A percentile compares a stretch with the other conserved stretches of the same genome.
phyloP scores from a whole-genome alignment of 768 basidiomycete species.

The Termitomyces sp. region DNA sequence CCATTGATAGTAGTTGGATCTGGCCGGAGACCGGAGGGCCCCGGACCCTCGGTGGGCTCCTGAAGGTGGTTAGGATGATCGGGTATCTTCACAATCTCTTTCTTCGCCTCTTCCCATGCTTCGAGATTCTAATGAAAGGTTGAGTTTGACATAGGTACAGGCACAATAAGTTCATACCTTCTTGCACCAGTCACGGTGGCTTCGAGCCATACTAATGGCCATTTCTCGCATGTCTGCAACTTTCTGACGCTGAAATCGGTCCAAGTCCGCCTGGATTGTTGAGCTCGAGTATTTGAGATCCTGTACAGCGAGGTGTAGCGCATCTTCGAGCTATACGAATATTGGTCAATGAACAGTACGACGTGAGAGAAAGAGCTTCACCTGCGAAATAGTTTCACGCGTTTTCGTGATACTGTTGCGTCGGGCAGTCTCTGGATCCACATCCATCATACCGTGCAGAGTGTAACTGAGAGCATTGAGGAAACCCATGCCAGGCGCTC shows the following conservation, averaged over 20 bases:
- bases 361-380: conserved; percentile 25
- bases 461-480: conserved; percentile 91
- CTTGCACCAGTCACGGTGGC: conserved; percentile 95
- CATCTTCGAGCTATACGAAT: conserved; percentile 78
- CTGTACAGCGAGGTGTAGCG: conserved; percentile 84
- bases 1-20: conserved; percentile 72
- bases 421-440: conserved; percentile 93
- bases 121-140: conserved; percentile 76
- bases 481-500: conserved; percentile 77
- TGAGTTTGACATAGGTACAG: background rate
- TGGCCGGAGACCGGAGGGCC: conserved; percentile 40
- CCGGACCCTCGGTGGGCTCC: conserved; percentile 24
- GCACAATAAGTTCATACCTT: conserved; percentile 51
- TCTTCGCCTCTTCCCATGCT: conserved; percentile 95
- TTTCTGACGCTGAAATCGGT: conserved; percentile 98
- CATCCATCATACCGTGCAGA: conserved; percentile 97
- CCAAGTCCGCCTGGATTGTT: conserved; percentile 95
- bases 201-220: conserved; percentile 83
- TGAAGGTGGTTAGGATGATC: conserved; percentile 74
- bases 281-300: conserved; percentile 96
- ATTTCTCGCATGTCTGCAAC: conserved; percentile 95
- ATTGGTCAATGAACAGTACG: conserved; percentile 1
- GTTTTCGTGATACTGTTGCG: conserved; percentile 93
- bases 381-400: conserved; percentile 91
- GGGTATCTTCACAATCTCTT: conserved; percentile 86